These are phyloP conservation scores for Sporothrix schenckii DNA, from an alignment of 2,329 filamentous ascomycete genomes.

Conservation along the genomic window DNA sequence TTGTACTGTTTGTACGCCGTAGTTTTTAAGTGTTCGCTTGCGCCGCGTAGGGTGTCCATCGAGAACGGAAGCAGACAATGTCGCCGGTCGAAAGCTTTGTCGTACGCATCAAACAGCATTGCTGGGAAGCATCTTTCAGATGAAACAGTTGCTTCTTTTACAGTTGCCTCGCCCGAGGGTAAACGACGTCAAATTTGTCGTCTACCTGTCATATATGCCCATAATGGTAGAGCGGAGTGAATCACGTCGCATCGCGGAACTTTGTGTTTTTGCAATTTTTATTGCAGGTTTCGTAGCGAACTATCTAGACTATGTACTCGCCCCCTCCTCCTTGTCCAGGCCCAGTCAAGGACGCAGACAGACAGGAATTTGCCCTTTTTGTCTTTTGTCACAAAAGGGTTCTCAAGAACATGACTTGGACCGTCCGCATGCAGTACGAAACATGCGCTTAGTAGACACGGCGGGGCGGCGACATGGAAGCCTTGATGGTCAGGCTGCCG, in stretches of 20 bases:
- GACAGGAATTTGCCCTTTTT: background rate
- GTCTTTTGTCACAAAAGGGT: background rate
- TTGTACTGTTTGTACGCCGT: too few relatives aligned
- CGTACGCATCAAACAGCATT: too few relatives aligned
- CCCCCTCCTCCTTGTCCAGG: background rate
- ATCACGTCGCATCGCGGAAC: background rate
- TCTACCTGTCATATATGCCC: background rate
- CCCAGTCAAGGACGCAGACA: constrained; percentile 23
- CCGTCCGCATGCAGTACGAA: background rate
- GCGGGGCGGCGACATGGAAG: constrained; percentile 98
- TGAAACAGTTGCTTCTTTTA: too few relatives aligned
- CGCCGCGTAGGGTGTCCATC: too few relatives aligned
- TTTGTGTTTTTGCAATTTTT: background rate
- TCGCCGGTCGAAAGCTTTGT: too few relatives aligned
- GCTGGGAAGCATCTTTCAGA: too few relatives aligned
- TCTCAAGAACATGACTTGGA: background rate
- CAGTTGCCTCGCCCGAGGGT: too few relatives aligned
- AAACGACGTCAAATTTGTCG: too few relatives aligned
- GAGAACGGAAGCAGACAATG: too few relatives aligned
- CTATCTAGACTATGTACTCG: constrained; percentile 9
- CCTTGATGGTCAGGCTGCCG: constrained; percentile 99
- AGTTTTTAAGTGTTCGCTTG: too few relatives aligned
- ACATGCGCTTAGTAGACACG: constrained; percentile 77
- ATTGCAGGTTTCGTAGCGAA: constrained; percentile 11
- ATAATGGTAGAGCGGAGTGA: background rate